A percentile compares a stretch with the other conserved stretches of the same genome.
phyloP scores from a whole-genome alignment of 106 monocot genomes.

The Dioscorea dumetorum region DNA sequence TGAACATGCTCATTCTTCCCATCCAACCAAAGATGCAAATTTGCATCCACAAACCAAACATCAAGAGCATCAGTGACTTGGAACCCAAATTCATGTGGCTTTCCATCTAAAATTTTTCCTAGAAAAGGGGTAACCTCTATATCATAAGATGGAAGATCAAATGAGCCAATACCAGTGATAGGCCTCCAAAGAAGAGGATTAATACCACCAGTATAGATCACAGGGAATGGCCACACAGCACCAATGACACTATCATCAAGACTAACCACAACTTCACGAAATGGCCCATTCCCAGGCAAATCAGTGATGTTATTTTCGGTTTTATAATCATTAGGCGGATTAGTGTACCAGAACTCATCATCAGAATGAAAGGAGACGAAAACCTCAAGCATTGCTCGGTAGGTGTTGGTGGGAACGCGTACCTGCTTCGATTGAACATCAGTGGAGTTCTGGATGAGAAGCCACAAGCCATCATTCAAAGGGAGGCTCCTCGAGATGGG shows the following conservation, averaged over 20 bases:
- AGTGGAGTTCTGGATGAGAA: slow-evolving; percentile 45
- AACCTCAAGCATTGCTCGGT: slow-evolving; percentile 78
- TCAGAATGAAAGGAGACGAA: slow-evolving; percentile 65
- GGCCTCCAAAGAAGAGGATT: slow-evolving; percentile 95
- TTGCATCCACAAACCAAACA: slow-evolving; percentile 89
- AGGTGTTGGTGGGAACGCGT: slow-evolving; percentile 56
- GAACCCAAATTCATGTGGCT: slow-evolving; percentile 69
- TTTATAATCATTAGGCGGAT: slow-evolving; percentile 68
- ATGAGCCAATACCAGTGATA: slow-evolving; percentile 83
- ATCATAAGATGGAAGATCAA: slow-evolving; percentile 76
- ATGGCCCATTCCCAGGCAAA: slow-evolving; percentile 55
- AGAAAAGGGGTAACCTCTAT: slow-evolving; percentile 86
- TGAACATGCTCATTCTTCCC: slow-evolving; percentile 24
- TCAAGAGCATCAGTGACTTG: slow-evolving; percentile 57
- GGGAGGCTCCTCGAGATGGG: slow-evolving; percentile 70
- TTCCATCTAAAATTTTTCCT: slow-evolving; percentile 68
- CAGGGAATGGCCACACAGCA: slow-evolving; percentile 87
- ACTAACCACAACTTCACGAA: slow-evolving; percentile 58
- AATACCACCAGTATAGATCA: slow-evolving; percentile 84
- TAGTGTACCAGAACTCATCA: slow-evolving; percentile 91
- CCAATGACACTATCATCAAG: slow-evolving; percentile 65
- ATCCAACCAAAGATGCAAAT: slow-evolving; percentile 96
- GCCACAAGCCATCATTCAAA: slow-evolving; percentile 80
- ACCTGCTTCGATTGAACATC: slow-evolving; percentile 43
- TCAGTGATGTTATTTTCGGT: slow-evolving; percentile 46